These are phyloP conservation scores for Petasospora rhodanensis DNA, from an alignment of 1,139 yeast genomes.

Conservation along the genomic window DNA sequence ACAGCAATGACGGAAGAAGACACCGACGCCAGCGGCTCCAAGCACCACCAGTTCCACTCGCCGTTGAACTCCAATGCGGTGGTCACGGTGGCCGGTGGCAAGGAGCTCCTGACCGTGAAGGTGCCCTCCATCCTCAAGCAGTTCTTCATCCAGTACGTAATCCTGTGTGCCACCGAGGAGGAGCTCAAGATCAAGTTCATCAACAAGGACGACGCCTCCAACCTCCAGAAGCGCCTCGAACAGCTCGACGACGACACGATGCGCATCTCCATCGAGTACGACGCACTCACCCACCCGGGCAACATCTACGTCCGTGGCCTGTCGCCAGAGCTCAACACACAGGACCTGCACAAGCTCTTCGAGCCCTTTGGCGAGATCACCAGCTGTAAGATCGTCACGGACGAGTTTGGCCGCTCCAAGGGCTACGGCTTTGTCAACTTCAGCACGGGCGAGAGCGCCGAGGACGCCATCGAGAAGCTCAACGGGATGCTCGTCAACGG, in stretches of 20 bases:
- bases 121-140: slow-evolving; percentile 2
- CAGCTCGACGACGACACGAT: not conserved
- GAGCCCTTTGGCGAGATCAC: slow-evolving; percentile 39
- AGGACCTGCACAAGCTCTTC: slow-evolving; percentile 36
- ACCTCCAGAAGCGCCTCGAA: slow-evolving; percentile 5
- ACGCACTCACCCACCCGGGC: slow-evolving; percentile 61
- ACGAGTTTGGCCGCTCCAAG: slow-evolving; percentile 37
- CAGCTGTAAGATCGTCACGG: slow-evolving; percentile 41
- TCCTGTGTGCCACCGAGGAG: slow-evolving; percentile 4
- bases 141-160: slow-evolving; percentile 8
- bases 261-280: slow-evolving; percentile 23
- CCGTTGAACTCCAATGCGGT: slow-evolving; percentile 23
- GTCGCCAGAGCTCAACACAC: slow-evolving; percentile 35
- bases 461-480: slow-evolving; percentile 38
- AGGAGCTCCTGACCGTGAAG: slow-evolving; percentile 1
- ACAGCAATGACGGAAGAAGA: slow-evolving; percentile 3
- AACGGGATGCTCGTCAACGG: slow-evolving; percentile 38
- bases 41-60: slow-evolving; percentile 18
- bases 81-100: slow-evolving; percentile 12
- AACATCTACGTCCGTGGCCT: slow-evolving; percentile 54
- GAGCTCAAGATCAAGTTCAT: slow-evolving; percentile 18
- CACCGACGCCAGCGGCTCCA: not conserved
- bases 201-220: slow-evolving; percentile 18
- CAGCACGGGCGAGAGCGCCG: slow-evolving; percentile 37
- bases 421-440: slow-evolving; percentile 48